A percentile compares a stretch with the other conserved stretches of the same genome.
These are phyloP conservation scores for Vigna mungo DNA, from an alignment of 306 rosid genomes.

Conservation along the genomic window DNA sequence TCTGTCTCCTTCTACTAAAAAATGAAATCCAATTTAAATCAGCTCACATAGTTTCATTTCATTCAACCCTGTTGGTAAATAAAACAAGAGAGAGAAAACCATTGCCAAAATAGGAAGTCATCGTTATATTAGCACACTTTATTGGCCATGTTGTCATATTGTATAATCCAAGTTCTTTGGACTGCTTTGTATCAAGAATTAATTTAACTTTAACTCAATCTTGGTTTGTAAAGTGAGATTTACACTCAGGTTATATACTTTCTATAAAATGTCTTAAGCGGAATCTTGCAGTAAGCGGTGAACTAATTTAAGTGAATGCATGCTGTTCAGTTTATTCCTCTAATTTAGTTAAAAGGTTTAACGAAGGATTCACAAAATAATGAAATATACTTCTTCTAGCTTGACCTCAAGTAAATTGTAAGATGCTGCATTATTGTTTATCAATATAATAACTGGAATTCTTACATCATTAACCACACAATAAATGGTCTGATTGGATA, in stretches of 20 bases:
- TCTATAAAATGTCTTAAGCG: too few relatives aligned
- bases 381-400: not conserved
- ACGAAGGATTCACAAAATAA: not conserved
- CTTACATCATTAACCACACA: not conserved
- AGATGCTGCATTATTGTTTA: not conserved
- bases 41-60: slow-evolving; percentile 29
- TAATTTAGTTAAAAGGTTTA: not conserved
- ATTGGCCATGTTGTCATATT: not conserved
- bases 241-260: too few relatives aligned
- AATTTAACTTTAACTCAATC: too few relatives aligned
- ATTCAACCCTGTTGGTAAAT: slow-evolving; percentile 22
- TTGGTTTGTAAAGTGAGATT: too few relatives aligned
- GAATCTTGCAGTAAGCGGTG: not conserved
- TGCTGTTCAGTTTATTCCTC: not conserved
- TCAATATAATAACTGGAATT: not conserved
- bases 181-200: too few relatives aligned
- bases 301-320: not conserved
- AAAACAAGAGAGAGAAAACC: not conserved
- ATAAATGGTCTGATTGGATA: not conserved
- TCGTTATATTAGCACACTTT: not conserved
- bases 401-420: not conserved
- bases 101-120: slow-evolving; percentile 8
- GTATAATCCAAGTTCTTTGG: too few relatives aligned
- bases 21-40: slow-evolving; percentile 25
- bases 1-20: not conserved